Base-by-base conservation (phyloP, 1,284 basidiomycete genomes). In the Sporisorium graminicola region DNA sequence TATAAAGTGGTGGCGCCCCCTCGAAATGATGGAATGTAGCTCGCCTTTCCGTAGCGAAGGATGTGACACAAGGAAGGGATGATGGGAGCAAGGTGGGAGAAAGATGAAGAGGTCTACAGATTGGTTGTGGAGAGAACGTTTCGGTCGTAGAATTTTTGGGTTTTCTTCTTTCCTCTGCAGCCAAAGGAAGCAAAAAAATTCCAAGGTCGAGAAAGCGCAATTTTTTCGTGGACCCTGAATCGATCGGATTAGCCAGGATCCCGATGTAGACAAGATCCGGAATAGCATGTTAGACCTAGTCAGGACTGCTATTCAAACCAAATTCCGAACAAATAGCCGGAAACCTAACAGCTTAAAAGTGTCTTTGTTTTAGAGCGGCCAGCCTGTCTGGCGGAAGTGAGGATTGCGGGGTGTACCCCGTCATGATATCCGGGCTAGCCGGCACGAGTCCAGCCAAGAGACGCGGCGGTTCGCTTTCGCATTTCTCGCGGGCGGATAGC, bases 271-370 rank as follows among this genome's bases (percentile, higher is more conserved):
- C 33, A 6, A 3, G 3, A 12, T 37, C 12, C 20, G 27, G 2
- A 16, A 6, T 22, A 12, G 9, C 2, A 7, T 56, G 44, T 56
- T 56, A 55, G 58, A 51, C 26, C 54, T 10, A 26, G 37, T 14
- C n/a, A n/a, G n/a, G n/a, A n/a, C n/a, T n/a, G n/a, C n/a, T n/a
- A n/a, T n/a, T n/a, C n/a, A n/a, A n/a, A n/a, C n/a, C n/a, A n/a
- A n/a, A n/a, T 40, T 43, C 65, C 71, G 71, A 60, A 56, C 70
- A 58, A 67, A 53, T 73, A 73, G 60, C 70, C 70, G 70, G 46
- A 49, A 31, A 31, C 10, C 10, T 31, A 31, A 31, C 29, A 31
- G 43, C 57, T 51, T 55, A 20, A n/a, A n/a, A n/a, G 20, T 14
- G 57, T 12, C 22, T 72, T 72, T n/a, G n/a, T n/a, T n/a, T n/a